Base-by-base conservation (phyloP, 495 filamentous ascomycete species). In the Talaromyces nanjingensis region DNA sequence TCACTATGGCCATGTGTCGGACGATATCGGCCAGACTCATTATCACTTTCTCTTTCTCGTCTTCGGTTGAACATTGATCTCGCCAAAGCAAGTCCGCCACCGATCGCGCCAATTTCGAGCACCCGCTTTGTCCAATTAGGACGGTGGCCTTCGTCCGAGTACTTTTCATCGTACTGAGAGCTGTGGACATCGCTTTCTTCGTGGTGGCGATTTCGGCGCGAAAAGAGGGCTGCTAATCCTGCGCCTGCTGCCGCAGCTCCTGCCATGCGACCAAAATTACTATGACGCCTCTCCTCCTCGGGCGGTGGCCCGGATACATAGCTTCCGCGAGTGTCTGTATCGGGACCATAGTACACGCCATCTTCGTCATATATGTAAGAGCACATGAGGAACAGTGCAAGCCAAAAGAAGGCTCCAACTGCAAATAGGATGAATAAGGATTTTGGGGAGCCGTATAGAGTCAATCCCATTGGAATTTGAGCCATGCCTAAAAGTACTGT, bases 391-490 rank as follows among this genome's bases (percentile, higher is more conserved):
- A 88, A 96, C 16, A 80, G 64, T 1, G 89, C 63, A 5, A 96
- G 63, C 11, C 93, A 77, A 16, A 85, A 79, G 11, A 84, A 86
- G 69, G 85, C 88, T 69, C 84, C 89, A 1, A 97, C 64, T 0
- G 93, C 80, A 69, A 88, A 98, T 4, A 97, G 78, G 63, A 98
- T 87, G 71, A 98, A 98, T 0, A 91, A 78, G 12, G 78, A 77
- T 71, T 89, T 85, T 14, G 96, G 94, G 34, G 92, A 94, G 16
- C 94, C 94, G 69, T 97, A 98, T 11, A 98, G 81, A 4, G 92
- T 93, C 58, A 98, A 81, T 0, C 94, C 94, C 1, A 98, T 78
- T 1, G 93, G 90, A 27, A 98, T 87, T 72, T 98, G 96, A 7
- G 89, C 83, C 60, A 98, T 83, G 5, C 89, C 94, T 5, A 98